phyloP scores from a whole-genome alignment of 345 rosid species.

The Carallia brachiata region DNA sequence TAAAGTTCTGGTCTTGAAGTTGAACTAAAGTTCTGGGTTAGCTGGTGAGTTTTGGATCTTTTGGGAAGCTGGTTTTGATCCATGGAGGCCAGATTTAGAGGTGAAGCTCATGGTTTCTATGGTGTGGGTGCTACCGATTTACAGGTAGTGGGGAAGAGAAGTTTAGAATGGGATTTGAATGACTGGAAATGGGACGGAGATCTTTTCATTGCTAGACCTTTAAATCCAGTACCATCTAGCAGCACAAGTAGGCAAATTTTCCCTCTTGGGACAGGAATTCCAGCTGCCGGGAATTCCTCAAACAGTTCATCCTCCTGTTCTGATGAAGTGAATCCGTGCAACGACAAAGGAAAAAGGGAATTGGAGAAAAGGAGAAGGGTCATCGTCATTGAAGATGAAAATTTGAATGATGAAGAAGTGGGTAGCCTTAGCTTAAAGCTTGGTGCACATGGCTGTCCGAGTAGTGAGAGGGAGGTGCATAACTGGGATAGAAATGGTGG shows the following conservation, averaged over 20 bases:
- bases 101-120: constrained; percentile 54
- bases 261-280: constrained; percentile 44
- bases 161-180: constrained; percentile 83
- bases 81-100: constrained; percentile 82
- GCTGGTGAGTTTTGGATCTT: constrained; percentile 21
- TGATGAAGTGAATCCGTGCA: constrained; percentile 61
- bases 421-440: constrained; percentile 68
- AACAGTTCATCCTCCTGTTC: constrained; percentile 83
- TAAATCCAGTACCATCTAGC: constrained; percentile 48
- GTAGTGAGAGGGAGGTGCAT: constrained; percentile 41
- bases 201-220: constrained; percentile 73
- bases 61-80: constrained; percentile 25
- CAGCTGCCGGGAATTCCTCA: constrained; percentile 58
- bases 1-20: constrained; percentile 41
- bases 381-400: constrained; percentile 53
- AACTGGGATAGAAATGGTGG: constrained; percentile 59
- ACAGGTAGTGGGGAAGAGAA: constrained; percentile 57
- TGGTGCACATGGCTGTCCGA: constrained; percentile 56
- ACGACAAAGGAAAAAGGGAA: constrained; percentile 50
- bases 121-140: constrained; percentile 46
- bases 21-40: constrained; percentile 17
- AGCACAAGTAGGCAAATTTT: constrained; percentile 49
- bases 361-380: constrained; percentile 81
- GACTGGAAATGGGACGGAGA: constrained; percentile 99
- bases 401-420: constrained; percentile 38